Evolutionary conservation across 805 yeast genomes (phyloP).

Genomic region (Barnettozyma vustinii): DNA sequence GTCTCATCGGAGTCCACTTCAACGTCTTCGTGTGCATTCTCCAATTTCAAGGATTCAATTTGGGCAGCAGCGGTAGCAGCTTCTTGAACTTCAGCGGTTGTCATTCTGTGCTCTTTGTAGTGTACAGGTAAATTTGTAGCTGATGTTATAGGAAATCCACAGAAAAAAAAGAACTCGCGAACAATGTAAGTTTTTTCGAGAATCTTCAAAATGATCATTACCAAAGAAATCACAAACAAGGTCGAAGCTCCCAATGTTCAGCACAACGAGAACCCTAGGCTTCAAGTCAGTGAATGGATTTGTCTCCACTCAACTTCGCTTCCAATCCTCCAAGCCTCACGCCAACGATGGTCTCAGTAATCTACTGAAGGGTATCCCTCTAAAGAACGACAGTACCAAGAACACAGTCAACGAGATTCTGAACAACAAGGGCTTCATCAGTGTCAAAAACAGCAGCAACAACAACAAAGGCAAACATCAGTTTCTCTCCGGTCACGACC

Average conservation of each 20-base stretch:
- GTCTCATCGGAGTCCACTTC: constrained; percentile 1
- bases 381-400: not conserved
- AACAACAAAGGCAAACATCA: not conserved
- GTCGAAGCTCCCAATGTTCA: not conserved
- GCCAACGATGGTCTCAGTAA: not conserved
- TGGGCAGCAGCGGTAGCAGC: not conserved
- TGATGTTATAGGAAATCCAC: no score
- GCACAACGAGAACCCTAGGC: not conserved
- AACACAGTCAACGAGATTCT: not conserved
- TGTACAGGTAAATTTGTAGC: no score
- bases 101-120: not conserved
- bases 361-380: not conserved
- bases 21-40: constrained; percentile 15
- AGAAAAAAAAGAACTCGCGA: not conserved
- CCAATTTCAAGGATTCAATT: not conserved
- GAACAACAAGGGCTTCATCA: not conserved
- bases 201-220: not conserved
- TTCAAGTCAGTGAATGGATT: not conserved
- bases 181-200: not conserved
- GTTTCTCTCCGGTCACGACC: not conserved
- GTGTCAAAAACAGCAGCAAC: not conserved
- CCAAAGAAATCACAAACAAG: not conserved
- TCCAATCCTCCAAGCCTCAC: not conserved
- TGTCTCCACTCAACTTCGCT: not conserved
- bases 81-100: not conserved